Conservation (phyloP, 2,329 filamentous ascomycete species). For the Trichoderma koningiopsis region DNA sequence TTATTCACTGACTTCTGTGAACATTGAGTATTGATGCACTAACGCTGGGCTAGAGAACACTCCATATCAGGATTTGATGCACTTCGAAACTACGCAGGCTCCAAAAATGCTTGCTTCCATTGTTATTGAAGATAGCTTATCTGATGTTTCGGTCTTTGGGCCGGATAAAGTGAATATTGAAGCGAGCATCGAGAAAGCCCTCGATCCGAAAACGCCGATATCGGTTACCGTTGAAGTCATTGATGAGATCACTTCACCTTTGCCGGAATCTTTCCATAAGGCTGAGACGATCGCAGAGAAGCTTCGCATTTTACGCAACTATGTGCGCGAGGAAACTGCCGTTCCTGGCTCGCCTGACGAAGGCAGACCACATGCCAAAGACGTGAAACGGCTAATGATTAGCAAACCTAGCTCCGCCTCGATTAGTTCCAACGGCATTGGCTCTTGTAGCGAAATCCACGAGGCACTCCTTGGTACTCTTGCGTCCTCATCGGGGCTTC, state of each 20-base stretch:
- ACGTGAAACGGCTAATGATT: constrained; percentile 34
- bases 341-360: constrained; percentile 31
- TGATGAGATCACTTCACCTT: constrained; percentile 38
- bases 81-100: constrained; percentile 58
- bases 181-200: constrained; percentile 45
- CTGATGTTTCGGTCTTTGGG: constrained; percentile 60
- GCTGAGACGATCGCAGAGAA: constrained; percentile 52
- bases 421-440: constrained; percentile 42
- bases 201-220: constrained; percentile 41
- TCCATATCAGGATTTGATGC: constrained; percentile 58
- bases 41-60: constrained; percentile 45
- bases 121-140: constrained; percentile 55
- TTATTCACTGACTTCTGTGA: background rate
- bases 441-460: constrained; percentile 59
- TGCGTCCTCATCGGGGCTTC: constrained; percentile 49
- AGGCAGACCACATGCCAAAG: constrained; percentile 32
- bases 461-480: constrained; percentile 55
- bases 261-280: constrained; percentile 47
- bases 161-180: constrained; percentile 49
- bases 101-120: constrained; percentile 57
- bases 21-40: background rate
- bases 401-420: constrained; percentile 41
- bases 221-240: constrained; percentile 42
- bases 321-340: constrained; percentile 38
- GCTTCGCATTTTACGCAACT: constrained; percentile 49